phyloP scores from a whole-genome alignment of 257 asterid species.

The Lycium barbarum region DNA sequence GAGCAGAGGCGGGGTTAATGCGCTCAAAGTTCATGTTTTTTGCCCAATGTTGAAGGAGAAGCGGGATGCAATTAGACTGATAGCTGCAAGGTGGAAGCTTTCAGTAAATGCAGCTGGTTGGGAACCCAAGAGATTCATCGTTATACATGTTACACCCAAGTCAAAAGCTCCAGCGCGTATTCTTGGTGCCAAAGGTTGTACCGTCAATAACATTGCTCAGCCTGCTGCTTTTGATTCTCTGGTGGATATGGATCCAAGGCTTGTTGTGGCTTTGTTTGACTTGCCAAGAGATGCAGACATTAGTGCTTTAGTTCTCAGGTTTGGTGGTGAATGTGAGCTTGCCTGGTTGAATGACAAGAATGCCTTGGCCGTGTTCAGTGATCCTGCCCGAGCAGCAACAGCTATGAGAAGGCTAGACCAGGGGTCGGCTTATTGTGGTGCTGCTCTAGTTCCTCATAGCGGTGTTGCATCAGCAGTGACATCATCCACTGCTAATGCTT shows the following conservation, averaged over 20 bases:
- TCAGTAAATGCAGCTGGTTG: constrained; percentile 86
- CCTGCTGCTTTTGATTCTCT: constrained; percentile 72
- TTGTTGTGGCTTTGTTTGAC: constrained; percentile 85
- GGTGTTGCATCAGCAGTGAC: constrained; percentile 42
- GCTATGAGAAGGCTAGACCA: constrained; percentile 99
- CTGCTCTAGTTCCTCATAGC: constrained; percentile 61
- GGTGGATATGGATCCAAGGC: constrained; percentile 98
- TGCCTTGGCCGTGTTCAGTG: constrained; percentile 90
- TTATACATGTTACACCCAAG: constrained; percentile 79
- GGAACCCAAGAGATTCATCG: constrained; percentile 96
- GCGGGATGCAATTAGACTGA: constrained; percentile 83
- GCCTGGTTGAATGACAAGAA: constrained; percentile 98
- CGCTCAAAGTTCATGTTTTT: constrained; percentile 89
- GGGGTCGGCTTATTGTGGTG: constrained; percentile 91
- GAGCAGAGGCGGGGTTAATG: constrained; percentile 69
- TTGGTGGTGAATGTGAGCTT: constrained; percentile 97
- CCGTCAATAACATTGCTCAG: constrained; percentile 60
- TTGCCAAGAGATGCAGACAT: constrained; percentile 94
- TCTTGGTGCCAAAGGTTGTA: constrained; percentile 65
- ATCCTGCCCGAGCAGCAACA: constrained; percentile 93
- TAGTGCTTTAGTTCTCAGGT: constrained; percentile 88
- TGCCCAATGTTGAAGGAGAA: constrained; percentile 85
- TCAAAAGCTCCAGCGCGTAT: constrained; percentile 88
- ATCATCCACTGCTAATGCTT: constrained; percentile 56
- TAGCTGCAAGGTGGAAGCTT: constrained; percentile 98